These are phyloP conservation scores for Diplodia intermedia DNA, from an alignment of 2,329 filamentous ascomycete genomes.

Conservation along the genomic window DNA sequence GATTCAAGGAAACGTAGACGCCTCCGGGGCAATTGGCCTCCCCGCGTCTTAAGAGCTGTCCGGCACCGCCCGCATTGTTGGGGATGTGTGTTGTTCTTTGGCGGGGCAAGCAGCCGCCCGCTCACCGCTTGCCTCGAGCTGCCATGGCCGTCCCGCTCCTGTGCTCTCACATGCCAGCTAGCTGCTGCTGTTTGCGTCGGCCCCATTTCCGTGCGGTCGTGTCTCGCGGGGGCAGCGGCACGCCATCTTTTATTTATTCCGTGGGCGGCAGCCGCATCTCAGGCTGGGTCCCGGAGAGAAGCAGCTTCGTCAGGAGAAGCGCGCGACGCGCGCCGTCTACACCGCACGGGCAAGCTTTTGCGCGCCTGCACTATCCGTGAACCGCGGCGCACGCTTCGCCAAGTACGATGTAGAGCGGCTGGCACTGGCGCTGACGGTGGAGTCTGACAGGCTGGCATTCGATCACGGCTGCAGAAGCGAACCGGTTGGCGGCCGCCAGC, in stretches of 20 bases:
- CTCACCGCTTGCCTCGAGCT: constrained; percentile 24
- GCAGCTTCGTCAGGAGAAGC: neutral
- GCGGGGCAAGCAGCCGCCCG: constrained; percentile 18
- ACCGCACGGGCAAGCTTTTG: constrained; percentile 8
- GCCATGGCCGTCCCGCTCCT: neutral
- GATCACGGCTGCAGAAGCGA: constrained; percentile 17
- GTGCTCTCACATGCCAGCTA: constrained; percentile 6
- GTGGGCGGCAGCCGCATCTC: neutral
- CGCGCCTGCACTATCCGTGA: constrained; percentile 9
- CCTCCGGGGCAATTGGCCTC: constrained; percentile 8
- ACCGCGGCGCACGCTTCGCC: constrained; percentile 4
- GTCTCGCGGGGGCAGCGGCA: neutral
- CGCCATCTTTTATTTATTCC: neutral
- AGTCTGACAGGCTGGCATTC: constrained; percentile 25
- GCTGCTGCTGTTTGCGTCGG: neutral
- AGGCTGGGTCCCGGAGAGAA: neutral
- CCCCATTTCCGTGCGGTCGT: neutral
- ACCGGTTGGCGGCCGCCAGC: neutral
- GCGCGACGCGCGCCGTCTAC: constrained; percentile 8
- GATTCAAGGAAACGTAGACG: constrained; percentile 14
- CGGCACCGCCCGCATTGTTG: constrained; percentile 11
- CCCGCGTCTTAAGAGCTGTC: constrained; percentile 16
- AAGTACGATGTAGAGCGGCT: neutral
- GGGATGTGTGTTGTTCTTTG: constrained; percentile 27
- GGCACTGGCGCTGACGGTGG: constrained; percentile 4